phyloP scores from a whole-genome alignment of 805 yeast species.

The Maudiozyma bulderi region DNA sequence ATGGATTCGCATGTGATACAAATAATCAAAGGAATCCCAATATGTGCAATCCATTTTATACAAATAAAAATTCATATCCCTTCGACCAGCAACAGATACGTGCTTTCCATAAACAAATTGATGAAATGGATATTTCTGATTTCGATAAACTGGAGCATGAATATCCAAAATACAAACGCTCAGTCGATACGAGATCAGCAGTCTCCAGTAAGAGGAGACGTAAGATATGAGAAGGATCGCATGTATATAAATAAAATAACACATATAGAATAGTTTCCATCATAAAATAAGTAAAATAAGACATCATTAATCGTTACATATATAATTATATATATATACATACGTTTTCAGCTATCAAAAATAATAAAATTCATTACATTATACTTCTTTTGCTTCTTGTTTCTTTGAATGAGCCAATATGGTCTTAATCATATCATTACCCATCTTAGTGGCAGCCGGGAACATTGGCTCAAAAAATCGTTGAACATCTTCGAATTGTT shows the following conservation, averaged over 20 bases:
- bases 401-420: slow-evolving; percentile 37
- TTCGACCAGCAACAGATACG: not conserved
- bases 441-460: slow-evolving; percentile 77
- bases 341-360: not conserved
- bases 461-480: slow-evolving; percentile 78
- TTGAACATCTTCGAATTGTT: slow-evolving; percentile 70
- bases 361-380: not conserved
- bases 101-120: not conserved
- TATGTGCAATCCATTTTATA: no score
- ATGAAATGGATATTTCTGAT: not conserved
- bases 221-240: no score
- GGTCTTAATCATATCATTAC: slow-evolving; percentile 88
- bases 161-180: not conserved
- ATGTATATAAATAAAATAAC: no score
- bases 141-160: not conserved
- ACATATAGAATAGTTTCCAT: no score
- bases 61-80: not conserved
- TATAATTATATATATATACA: not conserved
- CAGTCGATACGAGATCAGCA: not conserved
- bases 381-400: not conserved
- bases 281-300: no score
- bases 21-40: no score
- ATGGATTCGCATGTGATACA: no score
- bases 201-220: not conserved
- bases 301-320: not conserved